Evolutionary conservation across 1,284 basidiomycete species (phyloP).

Genomic region (Phaffia rhodozyma): DNA sequence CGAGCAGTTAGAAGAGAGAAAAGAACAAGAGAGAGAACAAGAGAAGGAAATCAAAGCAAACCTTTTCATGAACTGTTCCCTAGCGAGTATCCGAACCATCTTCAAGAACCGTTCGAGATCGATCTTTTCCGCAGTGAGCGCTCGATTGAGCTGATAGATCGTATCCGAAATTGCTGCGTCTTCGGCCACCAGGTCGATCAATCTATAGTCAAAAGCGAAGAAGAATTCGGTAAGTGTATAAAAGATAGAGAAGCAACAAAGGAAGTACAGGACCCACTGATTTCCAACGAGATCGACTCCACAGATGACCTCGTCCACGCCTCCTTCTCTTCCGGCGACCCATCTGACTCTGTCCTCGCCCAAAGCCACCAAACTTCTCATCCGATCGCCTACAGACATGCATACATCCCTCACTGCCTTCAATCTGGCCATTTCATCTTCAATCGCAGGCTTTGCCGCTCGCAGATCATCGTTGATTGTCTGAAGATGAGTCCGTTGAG

Average conservation of each 20-base stretch:
- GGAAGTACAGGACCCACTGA: constrained; percentile 51
- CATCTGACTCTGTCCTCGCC: constrained; percentile 58
- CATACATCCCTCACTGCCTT: constrained; percentile 92
- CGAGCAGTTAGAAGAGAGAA: too few relatives aligned
- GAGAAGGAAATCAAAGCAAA: neutral
- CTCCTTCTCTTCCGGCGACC: constrained; percentile 52
- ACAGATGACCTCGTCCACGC: constrained; percentile 85
- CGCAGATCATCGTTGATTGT: constrained; percentile 72
- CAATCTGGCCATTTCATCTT: constrained; percentile 90
- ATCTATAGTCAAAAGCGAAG: constrained; percentile 40
- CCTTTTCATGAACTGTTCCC: constrained; percentile 83
- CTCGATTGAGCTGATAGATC: constrained; percentile 89
- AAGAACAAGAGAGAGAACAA: too few relatives aligned
- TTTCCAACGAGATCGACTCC: constrained; percentile 83
- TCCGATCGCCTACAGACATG: constrained; percentile 54
- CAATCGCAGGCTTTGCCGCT: constrained; percentile 78
- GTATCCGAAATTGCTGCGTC: constrained; percentile 98
- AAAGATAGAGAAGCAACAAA: neutral
- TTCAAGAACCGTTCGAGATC: constrained; percentile 86
- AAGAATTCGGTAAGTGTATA: constrained; percentile 2
- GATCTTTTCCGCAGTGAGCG: constrained; percentile 78
- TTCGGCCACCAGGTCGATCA: constrained; percentile 92
- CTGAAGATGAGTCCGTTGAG: constrained; percentile 62
- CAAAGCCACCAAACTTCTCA: constrained; percentile 49
- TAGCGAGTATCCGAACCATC: constrained; percentile 64